phyloP scores from a whole-genome alignment of 768 basidiomycete genomes.

The Pulveroboletus sp. region DNA sequence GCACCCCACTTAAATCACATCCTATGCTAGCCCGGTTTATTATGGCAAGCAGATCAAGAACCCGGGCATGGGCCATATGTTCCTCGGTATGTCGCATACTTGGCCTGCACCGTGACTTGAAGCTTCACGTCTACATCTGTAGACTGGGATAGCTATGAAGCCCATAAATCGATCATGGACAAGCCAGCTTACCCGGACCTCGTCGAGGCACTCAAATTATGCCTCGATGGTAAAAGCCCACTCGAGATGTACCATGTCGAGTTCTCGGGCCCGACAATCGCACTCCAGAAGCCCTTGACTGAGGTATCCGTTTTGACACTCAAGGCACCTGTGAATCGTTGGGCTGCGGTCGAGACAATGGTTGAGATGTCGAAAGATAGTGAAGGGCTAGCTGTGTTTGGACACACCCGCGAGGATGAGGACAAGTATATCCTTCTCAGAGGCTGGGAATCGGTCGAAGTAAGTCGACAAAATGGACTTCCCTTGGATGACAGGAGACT shows the following conservation, averaged over 20 bases:
- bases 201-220: not conserved
- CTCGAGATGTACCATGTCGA: conserved; percentile 20
- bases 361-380: conserved; percentile 8
- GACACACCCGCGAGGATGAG: conserved; percentile 17
- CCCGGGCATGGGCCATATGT: conserved; percentile 6
- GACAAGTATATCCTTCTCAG: conserved; percentile 18
- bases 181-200: conserved; percentile 5
- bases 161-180: conserved; percentile 14
- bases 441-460: conserved; percentile 26
- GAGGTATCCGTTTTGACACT: conserved; percentile 16
- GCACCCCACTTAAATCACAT: not conserved
- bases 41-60: conserved; percentile 20
- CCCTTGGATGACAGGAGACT: not conserved
- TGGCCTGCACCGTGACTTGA: not conserved
- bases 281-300: conserved; percentile 23
- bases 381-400: conserved; percentile 15
- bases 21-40: conserved; percentile 12
- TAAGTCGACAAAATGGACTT: conserved; percentile 1
- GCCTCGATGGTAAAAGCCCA: not conserved
- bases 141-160: conserved; percentile 28
- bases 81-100: not conserved
- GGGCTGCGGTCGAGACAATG: conserved; percentile 9
- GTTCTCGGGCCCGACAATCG: conserved; percentile 13
- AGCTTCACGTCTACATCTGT: not conserved
- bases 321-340: conserved; percentile 23